Evolutionary conservation across 768 basidiomycete species (phyloP), one percentile per base, ranked within the genome.

Genomic region (Coprinopsis sp.): DNA sequence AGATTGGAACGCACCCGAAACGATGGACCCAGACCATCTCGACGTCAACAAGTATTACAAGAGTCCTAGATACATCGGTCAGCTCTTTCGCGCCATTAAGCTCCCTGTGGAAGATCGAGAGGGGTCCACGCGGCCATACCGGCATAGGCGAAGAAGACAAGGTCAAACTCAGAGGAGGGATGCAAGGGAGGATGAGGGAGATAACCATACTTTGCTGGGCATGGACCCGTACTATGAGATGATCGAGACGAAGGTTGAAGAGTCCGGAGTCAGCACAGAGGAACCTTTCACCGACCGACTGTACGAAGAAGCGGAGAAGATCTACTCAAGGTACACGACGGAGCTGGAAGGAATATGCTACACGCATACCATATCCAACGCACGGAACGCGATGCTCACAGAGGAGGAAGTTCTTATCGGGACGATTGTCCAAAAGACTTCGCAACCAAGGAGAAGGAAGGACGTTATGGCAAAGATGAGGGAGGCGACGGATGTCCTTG

Each of bases 1-100:
- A 7, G 83, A 86, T 58, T 85, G 83, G 82, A 68, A 72, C 56
- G 82, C 80, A 2, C 81, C 79, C 14, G 83, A 86, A 61, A 81
- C 73, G 0, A 58, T 73, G 14, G 41, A 36, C 12, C 7, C 27
- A 14, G 14, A 34, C 21, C 21, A 36, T 4, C 24, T n/a, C 10
- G 13, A 12, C 38, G 19, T 2, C 7, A 62, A 65, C 13, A 60
- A 64, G 25, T 80, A 70, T 58, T 87, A 87, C 53, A 29, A 52
- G 37, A 86, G 84, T 54, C 8, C 55, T 1, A 60, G 68, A 21
- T 79, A 79, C 1, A 78, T 88, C 31, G 86, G 86, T 2, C 62
- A 65, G 44, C 71, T 88, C 10, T 87, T 76, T 55, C 73, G 85
- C 40, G 74, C 51, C 2, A 79, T 89, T 54, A 67, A 79, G 13